Evolutionary conservation across 169 alveolate species (phyloP), one percentile per base, ranked within the genome.

Genomic region (Eimeria falciformis): DNA sequence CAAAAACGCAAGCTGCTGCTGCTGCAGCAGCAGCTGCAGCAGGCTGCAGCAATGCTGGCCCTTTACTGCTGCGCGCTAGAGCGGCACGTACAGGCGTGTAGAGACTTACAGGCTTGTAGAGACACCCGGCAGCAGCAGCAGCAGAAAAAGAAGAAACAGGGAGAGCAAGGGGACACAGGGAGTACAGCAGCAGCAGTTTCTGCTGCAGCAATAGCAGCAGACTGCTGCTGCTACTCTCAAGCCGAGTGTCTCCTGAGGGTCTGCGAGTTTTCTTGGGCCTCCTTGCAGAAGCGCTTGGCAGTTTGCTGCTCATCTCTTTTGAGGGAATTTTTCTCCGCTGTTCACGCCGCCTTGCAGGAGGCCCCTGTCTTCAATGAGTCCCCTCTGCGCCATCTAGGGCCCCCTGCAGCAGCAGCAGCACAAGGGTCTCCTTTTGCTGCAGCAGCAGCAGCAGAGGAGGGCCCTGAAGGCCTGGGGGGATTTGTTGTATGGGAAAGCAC

Each of bases 11-110:
- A n/a, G 12, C 62, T 73, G 83, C 33, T 18, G 9, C 62, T 37
- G 83, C 83, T 73, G 83, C 83, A 37, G 83, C 62, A 73, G 58
- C 40, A 73, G 29, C 29, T 73, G 83, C 83, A 62, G 29, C 75
- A 62, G 29, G 75, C 75, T 21, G 75, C 75, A 23, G 75, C 75
- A 17, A 5, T 25, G 7, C 58, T 73, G 37, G 17, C 37, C n/a
- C 21, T 73, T 23, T 37, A 40, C 58, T 37, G 55, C 14, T 33
- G 25, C 29, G 18, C 83, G 62, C 58, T 73, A 21, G 62, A 73
- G 33, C 83, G 40, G 56, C 46, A 27, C 23, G 9, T 21, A 14
- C 23, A 11, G 79, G 3, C 11, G 79, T 12, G 46, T 40, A 9
- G 29, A 21, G 23, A 50, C 23, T 21, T 12, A 1, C 62, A 50